Base-by-base conservation (phyloP, 1,284 basidiomycete genomes). In the Apiotrichum siamense region DNA sequence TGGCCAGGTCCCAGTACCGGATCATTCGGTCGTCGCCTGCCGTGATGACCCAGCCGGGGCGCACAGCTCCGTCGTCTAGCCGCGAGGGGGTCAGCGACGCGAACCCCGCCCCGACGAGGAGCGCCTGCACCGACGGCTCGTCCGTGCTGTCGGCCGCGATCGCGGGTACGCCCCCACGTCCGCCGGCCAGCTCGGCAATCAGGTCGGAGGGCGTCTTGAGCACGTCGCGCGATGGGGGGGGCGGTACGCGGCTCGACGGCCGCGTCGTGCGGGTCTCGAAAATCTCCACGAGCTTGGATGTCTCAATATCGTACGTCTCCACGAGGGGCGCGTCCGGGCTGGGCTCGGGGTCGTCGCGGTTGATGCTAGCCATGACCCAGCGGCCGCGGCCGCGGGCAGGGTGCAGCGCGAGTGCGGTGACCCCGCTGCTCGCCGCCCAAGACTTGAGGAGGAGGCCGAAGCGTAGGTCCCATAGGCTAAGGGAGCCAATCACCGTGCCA, bases 401-500 rank as follows among this genome's bases (percentile, higher is more conserved):
- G 65, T 97, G 92, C 0, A 91, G 76, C 6, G 58, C 56, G 1
- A 81, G 80, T 0, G 75, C 75, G 12, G 79, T 77, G 1, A 83
- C 77, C 11, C 78, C 77, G n/a, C 83, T 83, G 7, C 60, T 44
- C 1, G 84, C 83, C 57, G 83, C 81, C 93, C 93, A 97, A 44
- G 83, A 87, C 67, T 86, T 86, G 61, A 97, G 76, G 7, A 87
- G 75, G n/a, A 97, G 76, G 0, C 90, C 89, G 60, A 97, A 97
- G 3, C 94, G 83, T 45, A 92, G 80, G 74, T 98, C 94, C 92
- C 93, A 97, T 1, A 97, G 78, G 3, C 85, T 83, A 7, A 97
- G 75, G 10, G 85, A 80, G 5, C 94, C 94, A 1, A 81, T 81
- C 3, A 86, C 82, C 1, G 93, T 94, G 2, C 90, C 93, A 26